phyloP scores from a whole-genome alignment of 2,329 filamentous ascomycete genomes.

The Blastomyces parvus region DNA sequence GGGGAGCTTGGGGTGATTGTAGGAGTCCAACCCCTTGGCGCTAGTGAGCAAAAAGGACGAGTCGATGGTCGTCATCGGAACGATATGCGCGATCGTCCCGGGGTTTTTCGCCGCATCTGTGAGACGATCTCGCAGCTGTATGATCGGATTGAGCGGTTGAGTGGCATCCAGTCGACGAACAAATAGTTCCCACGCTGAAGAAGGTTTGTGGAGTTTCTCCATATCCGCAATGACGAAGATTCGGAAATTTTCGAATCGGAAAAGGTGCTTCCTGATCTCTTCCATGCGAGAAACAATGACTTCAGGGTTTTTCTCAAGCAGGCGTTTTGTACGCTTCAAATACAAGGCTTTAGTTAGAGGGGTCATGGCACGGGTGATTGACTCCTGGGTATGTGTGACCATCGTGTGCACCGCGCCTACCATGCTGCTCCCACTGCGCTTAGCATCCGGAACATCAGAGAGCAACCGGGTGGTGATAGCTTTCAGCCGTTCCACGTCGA shows the following conservation, averaged over 20 bases:
- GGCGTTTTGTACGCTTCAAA: constrained; percentile 71
- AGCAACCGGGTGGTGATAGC: constrained; percentile 67
- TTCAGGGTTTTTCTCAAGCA: constrained; percentile 66
- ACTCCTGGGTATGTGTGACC: constrained; percentile 68
- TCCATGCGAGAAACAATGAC: constrained; percentile 70
- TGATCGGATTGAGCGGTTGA: constrained; percentile 58
- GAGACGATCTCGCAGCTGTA: constrained; percentile 59
- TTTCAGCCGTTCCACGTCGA: constrained; percentile 60
- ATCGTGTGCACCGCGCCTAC: constrained; percentile 57
- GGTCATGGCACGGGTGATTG: constrained; percentile 65
- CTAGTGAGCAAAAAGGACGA: constrained; percentile 79
- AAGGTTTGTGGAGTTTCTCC: constrained; percentile 60
- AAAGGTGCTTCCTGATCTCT: constrained; percentile 62
- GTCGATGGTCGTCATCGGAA: constrained; percentile 87
- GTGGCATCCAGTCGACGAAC: constrained; percentile 43
- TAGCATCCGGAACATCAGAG: constrained; percentile 83
- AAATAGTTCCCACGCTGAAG: constrained; percentile 67
- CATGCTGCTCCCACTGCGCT: constrained; percentile 67
- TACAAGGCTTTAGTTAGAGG: constrained; percentile 82
- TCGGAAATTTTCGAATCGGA: constrained; percentile 77
- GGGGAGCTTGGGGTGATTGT: constrained; percentile 66
- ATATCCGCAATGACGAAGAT: constrained; percentile 76
- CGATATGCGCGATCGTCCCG: constrained; percentile 65
- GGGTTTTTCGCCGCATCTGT: constrained; percentile 65
- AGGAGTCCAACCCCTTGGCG: constrained; percentile 63